These are phyloP conservation scores for Emiliania huxleyi DNA, from an alignment of 78 protist genomes.

Conservation along the genomic window DNA sequence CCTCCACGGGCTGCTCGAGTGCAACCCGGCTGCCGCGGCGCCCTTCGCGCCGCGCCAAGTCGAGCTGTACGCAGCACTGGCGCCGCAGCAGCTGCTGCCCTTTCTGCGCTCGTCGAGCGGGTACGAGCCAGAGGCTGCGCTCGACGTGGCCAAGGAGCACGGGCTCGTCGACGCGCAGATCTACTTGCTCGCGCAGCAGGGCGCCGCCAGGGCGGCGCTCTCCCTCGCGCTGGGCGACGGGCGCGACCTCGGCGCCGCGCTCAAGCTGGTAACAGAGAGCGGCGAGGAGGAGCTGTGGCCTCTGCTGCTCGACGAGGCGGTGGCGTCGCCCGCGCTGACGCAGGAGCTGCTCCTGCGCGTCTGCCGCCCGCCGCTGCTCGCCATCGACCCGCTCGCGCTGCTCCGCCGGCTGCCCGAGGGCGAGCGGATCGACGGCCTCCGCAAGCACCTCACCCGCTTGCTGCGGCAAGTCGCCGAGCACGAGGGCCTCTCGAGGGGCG, in stretches of 20 bases:
- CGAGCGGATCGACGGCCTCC: background rate
- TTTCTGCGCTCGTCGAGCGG: background rate
- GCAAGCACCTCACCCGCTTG: too few relatives aligned
- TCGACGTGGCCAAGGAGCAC: background rate
- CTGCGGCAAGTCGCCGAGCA: too few relatives aligned
- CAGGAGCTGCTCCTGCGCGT: background rate
- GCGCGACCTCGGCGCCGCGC: background rate
- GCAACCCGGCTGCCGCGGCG: background rate
- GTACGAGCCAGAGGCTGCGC: background rate
- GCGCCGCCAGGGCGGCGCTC: background rate
- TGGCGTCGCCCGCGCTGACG: background rate
- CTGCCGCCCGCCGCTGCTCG: too few relatives aligned
- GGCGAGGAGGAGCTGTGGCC: slow-evolving; percentile 7
- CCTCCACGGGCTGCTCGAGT: slow-evolving; percentile 5
- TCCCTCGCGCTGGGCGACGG: background rate
- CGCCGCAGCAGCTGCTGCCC: background rate
- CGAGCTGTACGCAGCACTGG: slow-evolving; percentile 17
- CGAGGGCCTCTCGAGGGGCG: too few relatives aligned
- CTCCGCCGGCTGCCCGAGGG: background rate
- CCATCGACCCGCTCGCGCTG: background rate
- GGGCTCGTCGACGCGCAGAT: background rate
- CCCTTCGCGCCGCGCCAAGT: slow-evolving; percentile 6
- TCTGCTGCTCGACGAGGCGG: background rate
- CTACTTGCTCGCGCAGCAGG: background rate
- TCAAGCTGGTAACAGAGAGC: background rate